phyloP scores from a whole-genome alignment of 192 early-diverging fungal species.

The Globomyces pollinis-pini region DNA sequence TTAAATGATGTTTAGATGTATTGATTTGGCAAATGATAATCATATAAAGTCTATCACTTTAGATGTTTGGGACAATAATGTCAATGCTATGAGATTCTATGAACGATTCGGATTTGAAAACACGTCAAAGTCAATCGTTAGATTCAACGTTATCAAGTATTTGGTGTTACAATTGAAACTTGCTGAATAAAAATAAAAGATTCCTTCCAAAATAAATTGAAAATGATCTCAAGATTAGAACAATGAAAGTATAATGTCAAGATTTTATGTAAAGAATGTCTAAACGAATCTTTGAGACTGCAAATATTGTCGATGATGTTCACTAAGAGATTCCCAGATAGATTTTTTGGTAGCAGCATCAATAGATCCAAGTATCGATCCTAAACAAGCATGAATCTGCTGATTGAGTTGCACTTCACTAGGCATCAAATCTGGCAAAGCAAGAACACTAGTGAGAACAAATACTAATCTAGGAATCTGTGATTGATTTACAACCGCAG shows the following conservation, averaged over 20 bases:
- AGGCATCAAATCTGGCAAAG: background rate
- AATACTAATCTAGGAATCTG: constrained; percentile 15
- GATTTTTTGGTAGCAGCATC: constrained; percentile 4
- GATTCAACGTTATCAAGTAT: no score
- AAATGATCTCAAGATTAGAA: no score
- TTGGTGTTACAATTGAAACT: background rate
- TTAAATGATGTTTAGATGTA: no score
- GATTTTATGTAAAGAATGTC: background rate
- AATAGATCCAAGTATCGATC: background rate
- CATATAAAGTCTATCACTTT: no score
- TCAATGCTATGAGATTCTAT: no score
- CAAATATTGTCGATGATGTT: constrained; percentile 5
- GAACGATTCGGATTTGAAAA: no score
- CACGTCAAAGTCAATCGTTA: no score
- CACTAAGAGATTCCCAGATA: constrained; percentile 6
- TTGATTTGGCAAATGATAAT: no score
- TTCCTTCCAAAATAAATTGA: no score
- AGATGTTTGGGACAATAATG: no score
- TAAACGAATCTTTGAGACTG: background rate
- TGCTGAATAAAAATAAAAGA: no score
- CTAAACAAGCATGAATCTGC: constrained; percentile 4
- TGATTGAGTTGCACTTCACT: background rate
- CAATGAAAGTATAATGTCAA: no score
- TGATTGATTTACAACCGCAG: background rate
- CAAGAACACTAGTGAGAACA: constrained; percentile 12